Base-by-base conservation (phyloP, 371 early-diverging fungal species). In the Mucor circinelloides region DNA sequence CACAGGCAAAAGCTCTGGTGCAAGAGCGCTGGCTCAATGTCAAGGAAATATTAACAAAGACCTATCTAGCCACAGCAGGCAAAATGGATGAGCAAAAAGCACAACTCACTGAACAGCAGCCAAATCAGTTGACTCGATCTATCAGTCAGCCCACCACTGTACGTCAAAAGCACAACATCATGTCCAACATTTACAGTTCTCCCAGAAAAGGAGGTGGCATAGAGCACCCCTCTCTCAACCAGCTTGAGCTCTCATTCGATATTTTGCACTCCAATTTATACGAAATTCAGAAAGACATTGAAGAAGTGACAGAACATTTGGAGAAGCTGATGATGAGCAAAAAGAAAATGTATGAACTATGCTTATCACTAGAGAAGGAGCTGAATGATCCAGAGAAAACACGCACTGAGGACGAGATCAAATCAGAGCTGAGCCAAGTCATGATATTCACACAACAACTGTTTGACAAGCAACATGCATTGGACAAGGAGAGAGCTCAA, bases 271-370 rank as follows among this genome's bases (percentile, higher is more conserved):
- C 87, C 17, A 88, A 88, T 63, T 66, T 86, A 6, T 76, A 73
- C n/a, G 88, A 88, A 66, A 83, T 88, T 28, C 82, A 85, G 57
- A 83, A 79, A 7, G 88, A 88, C 63, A 71, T 86, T 1, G 80
- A 81, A 27, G 75, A 77, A 19, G 74, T 83, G n/a, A 80, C 78
- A 4, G 48, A 66, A 2, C 78, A 82, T 19, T 59, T 78, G 0
- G 74, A 78, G 8, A 75, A 79, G 46, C 69, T 85, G 4, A 62
- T 67, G 58, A 66, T 65, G 7, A 77, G 68, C 57, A 88, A 88
- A 68, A 81, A 81, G 36, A 75, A 77, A 31, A 81, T 88, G 71
- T 86, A 88, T 57, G 80, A 84, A 17, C 66, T 73, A 1, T 81
- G 84, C 58, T 63, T 86, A 2, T 58, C 74, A 10, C 66, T 88